A percentile compares a stretch with the other conserved stretches of the same genome.
phyloP scores from a whole-genome alignment of 768 basidiomycete species.

The Dictyophora rubrovolvata region DNA sequence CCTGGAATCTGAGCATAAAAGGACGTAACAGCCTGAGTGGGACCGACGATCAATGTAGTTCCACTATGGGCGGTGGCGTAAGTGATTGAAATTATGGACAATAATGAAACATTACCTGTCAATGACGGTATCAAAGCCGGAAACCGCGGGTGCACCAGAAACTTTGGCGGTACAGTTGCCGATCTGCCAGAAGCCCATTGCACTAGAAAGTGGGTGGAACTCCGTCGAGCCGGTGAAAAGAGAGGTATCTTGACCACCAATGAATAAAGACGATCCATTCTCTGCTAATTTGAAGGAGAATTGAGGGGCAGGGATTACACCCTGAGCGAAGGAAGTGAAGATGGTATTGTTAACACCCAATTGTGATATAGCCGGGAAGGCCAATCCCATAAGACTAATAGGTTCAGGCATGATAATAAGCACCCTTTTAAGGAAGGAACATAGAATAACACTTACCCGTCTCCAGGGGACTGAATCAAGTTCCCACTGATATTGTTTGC shows the following conservation, averaged over 20 bases:
- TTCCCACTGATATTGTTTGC: constrained; percentile 14
- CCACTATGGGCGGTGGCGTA: constrained; percentile 16
- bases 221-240: constrained; percentile 23
- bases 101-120: constrained; percentile 15
- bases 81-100: background rate
- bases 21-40: constrained; percentile 10
- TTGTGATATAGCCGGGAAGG: constrained; percentile 17
- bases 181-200: constrained; percentile 20
- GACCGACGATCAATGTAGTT: constrained; percentile 19
- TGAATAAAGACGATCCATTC: constrained; percentile 21
- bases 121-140: constrained; percentile 21
- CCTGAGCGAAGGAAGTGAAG: constrained; percentile 15
- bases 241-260: constrained; percentile 26
- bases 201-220: constrained; percentile 20
- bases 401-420: background rate
- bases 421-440: background rate
- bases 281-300: constrained; percentile 22
- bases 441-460: constrained; percentile 12
- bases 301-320: constrained; percentile 10
- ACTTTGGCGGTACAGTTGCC: constrained; percentile 10
- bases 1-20: constrained; percentile 22
- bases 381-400: constrained; percentile 11
- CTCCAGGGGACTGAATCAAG: constrained; percentile 4
- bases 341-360: constrained; percentile 18
- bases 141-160: constrained; percentile 9